phyloP scores from a whole-genome alignment of 2,329 filamentous ascomycete genomes.

The Lasiodiplodia sp. region DNA sequence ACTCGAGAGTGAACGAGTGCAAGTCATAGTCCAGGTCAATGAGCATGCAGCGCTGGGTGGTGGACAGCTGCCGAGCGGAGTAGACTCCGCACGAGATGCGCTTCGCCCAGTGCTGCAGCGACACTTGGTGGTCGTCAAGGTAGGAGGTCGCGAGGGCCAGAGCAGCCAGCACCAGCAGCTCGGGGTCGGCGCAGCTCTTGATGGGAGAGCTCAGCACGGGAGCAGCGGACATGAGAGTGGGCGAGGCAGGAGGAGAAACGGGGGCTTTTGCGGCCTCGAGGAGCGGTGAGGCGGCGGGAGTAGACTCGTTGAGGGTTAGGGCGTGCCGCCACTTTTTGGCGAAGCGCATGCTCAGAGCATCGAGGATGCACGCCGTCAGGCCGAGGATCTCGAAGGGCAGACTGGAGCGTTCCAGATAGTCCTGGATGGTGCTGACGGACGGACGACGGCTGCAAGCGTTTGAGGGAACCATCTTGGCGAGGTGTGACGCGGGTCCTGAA shows the following conservation, averaged over 20 bases:
- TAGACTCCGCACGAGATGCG: conserved; percentile 39
- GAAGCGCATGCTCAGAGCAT: conserved; percentile 44
- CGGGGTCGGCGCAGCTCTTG: conserved; percentile 36
- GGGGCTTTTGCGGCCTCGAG: conserved; percentile 34
- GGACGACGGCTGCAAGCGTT: conserved; percentile 42
- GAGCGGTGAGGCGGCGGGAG: conserved; percentile 32
- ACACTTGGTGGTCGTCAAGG: conserved; percentile 42
- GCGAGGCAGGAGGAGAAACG: conserved; percentile 17
- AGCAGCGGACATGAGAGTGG: conserved; percentile 11
- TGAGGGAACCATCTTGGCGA: conserved; percentile 46
- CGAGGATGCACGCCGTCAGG: conserved; percentile 48
- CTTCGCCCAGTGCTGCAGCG: conserved; percentile 44
- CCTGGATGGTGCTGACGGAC: conserved; percentile 38
- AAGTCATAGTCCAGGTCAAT: conserved; percentile 48
- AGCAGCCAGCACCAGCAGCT: conserved; percentile 46
- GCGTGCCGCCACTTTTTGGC: conserved; percentile 41
- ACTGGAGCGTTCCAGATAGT: conserved; percentile 41
- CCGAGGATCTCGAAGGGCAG: conserved; percentile 46
- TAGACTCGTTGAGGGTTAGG: conserved; percentile 34
- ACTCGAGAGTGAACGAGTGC: conserved; percentile 43
- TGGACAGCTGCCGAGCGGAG: conserved; percentile 41
- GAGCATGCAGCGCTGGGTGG: conserved; percentile 44
- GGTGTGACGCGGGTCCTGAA: conserved; percentile 44
- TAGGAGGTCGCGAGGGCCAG: conserved; percentile 46
- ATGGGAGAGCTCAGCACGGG: conserved; percentile 7